Conservation (phyloP, 148 eudicot species). For the Agrostemma githago region DNA sequence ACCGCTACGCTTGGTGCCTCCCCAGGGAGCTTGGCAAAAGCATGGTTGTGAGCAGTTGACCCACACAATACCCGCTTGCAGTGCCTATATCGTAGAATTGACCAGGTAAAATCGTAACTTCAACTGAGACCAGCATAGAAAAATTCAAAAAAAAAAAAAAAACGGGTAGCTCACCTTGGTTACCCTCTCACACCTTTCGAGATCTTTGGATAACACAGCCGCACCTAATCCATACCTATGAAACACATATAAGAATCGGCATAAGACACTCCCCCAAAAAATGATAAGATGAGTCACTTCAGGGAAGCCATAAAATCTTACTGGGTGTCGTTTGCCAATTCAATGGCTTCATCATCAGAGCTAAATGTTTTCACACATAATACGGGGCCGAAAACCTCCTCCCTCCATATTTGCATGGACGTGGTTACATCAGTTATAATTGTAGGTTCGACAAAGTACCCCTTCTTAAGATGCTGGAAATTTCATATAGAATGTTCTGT, state of each 20-base stretch:
- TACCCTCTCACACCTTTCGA: conserved; percentile 80
- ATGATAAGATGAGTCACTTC: background rate
- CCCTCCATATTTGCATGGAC: conserved; percentile 98
- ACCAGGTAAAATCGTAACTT: background rate
- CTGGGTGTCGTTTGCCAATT: conserved; percentile 91
- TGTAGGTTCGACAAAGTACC: conserved; percentile 75
- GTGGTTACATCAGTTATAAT: conserved; percentile 71
- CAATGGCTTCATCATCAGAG: conserved; percentile 91
- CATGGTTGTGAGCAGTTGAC: conserved; percentile 98
- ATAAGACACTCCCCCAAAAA: background rate
- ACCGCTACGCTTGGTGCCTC: conserved; percentile 94
- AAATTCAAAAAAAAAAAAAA: background rate
- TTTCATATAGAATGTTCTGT: conserved; percentile 8
- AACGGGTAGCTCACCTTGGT: conserved; percentile 54
- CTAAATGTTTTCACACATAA: conserved; percentile 90
- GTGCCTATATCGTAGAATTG: conserved; percentile 45
- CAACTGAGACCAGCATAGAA: background rate
- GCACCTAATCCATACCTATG: conserved; percentile 78
- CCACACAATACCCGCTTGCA: conserved; percentile 91
- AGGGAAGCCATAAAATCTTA: conserved; percentile 24
- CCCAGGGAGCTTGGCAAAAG: conserved; percentile 99
- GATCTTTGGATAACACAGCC: conserved; percentile 84
- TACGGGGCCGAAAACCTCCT: conserved; percentile 97
- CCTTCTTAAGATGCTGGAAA: conserved; percentile 71
- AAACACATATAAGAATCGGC: conserved; percentile 11